Evolutionary conservation across 257 asterid genomes (phyloP).

Genomic region (Nicotiana tomentosiformis): DNA sequence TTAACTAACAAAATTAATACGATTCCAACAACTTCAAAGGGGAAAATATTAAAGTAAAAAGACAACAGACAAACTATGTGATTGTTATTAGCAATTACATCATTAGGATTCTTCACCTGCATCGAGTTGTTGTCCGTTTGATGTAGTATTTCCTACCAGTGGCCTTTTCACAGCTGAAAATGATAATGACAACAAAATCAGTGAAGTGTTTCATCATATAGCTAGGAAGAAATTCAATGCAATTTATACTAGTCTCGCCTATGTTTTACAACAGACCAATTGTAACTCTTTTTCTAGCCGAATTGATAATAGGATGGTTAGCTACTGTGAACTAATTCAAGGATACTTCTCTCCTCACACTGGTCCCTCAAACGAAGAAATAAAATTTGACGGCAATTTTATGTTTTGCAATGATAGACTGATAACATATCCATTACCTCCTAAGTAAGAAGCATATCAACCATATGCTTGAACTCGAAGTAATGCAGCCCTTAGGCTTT

Average conservation of each 20-base stretch:
- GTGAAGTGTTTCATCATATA: not conserved
- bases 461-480: too few species aligned
- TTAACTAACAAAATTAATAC: not conserved
- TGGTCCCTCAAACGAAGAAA: too few species aligned
- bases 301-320: not conserved
- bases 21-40: not conserved
- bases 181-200: not conserved
- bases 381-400: too few species aligned
- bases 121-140: slow-evolving; percentile 21
- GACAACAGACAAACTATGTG: not conserved
- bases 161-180: slow-evolving; percentile 39
- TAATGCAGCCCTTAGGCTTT: too few species aligned
- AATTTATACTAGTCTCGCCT: not conserved
- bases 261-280: not conserved
- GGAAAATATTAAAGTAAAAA: not conserved
- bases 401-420: not conserved
- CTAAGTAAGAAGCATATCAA: too few species aligned
- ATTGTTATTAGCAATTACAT: not conserved
- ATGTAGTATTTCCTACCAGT: slow-evolving; percentile 16
- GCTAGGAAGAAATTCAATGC: not conserved
- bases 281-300: not conserved
- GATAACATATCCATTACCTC: not conserved
- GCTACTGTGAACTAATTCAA: not conserved
- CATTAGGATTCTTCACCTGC: slow-evolving; percentile 21
- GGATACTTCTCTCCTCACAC: not conserved